Evolutionary conservation across 768 basidiomycete species (phyloP).

Genomic region (Postia placenta): DNA sequence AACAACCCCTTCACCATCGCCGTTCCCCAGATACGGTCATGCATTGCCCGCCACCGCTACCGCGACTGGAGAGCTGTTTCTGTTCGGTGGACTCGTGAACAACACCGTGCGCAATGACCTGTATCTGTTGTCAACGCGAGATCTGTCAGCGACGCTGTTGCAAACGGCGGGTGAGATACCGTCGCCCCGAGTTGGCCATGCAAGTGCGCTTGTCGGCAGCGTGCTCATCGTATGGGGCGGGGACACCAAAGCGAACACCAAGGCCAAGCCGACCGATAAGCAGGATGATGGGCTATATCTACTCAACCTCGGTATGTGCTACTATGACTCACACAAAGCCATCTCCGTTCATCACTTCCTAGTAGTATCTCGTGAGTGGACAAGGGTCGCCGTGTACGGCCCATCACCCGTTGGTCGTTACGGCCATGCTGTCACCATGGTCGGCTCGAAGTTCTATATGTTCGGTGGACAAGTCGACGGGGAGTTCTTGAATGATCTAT

Average conservation of each 20-base stretch:
- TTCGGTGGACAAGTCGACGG: slow-evolving; percentile 97
- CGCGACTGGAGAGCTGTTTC: slow-evolving; percentile 82
- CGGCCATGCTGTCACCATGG: slow-evolving; percentile 93
- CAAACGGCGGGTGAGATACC: slow-evolving; percentile 89
- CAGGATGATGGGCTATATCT: slow-evolving; percentile 94
- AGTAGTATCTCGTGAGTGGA: slow-evolving; percentile 92
- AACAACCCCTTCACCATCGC: slow-evolving; percentile 70
- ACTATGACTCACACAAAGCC: not conserved
- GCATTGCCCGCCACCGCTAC: slow-evolving; percentile 78
- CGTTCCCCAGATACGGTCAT: slow-evolving; percentile 96
- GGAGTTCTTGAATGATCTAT: slow-evolving; percentile 90
- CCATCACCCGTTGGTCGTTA: slow-evolving; percentile 84
- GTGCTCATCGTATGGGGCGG: slow-evolving; percentile 98
- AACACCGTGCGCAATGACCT: slow-evolving; percentile 90
- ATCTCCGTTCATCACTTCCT: not conserved
- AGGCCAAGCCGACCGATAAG: slow-evolving; percentile 55
- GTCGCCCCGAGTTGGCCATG: slow-evolving; percentile 90
- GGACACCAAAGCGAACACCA: slow-evolving; percentile 80
- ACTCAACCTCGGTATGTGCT: slow-evolving; percentile 78
- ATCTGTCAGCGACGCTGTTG: slow-evolving; percentile 73
- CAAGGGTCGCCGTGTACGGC: slow-evolving; percentile 71
- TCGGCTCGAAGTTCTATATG: slow-evolving; percentile 85
- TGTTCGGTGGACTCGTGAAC: slow-evolving; percentile 94
- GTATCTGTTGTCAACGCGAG: slow-evolving; percentile 79
- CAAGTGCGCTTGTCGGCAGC: slow-evolving; percentile 90